Percentiles rank a stretch among this genome's conserved stretches.
Evolutionary conservation across 805 yeast genomes (phyloP).

Genomic region (Zygoascus biomembranicola): DNA sequence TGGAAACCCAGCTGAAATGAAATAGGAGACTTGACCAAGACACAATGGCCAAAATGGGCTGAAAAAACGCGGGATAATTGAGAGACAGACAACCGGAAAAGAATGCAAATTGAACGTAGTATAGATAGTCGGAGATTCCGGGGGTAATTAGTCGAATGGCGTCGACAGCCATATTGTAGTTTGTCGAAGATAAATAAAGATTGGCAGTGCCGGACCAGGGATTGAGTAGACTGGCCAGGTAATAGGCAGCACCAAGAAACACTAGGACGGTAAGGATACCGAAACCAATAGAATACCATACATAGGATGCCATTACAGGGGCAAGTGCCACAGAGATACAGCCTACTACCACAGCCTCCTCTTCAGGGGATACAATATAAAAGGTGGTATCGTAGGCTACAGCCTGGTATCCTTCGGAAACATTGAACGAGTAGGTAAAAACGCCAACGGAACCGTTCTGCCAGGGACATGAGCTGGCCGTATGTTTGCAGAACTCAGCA

Average conservation of each 20-base stretch:
- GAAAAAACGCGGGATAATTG: conserved; percentile 55
- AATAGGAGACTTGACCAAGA: conserved; percentile 51
- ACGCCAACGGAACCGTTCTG: background rate
- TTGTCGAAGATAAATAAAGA: conserved; percentile 44
- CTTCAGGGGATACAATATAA: conserved; percentile 21
- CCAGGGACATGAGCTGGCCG: conserved; percentile 22
- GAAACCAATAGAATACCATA: conserved; percentile 33
- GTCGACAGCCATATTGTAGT: conserved; percentile 50
- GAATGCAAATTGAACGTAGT: conserved; percentile 52
- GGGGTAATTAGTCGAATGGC: conserved; percentile 48
- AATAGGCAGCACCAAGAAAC: conserved; percentile 30
- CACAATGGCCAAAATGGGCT: conserved; percentile 42
- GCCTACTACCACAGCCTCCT: conserved; percentile 30
- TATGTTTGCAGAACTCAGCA: conserved; percentile 21
- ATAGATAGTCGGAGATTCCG: conserved; percentile 38
- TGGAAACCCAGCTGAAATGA: conserved; percentile 16
- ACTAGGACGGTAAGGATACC: conserved; percentile 36
- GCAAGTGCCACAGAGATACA: conserved; percentile 44
- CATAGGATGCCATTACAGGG: conserved; percentile 35
- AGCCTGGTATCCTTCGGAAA: conserved; percentile 16
- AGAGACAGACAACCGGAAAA: conserved; percentile 45
- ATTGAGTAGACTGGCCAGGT: conserved; percentile 36
- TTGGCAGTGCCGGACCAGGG: conserved; percentile 51
- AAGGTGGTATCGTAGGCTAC: conserved; percentile 20
- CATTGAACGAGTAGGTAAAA: conserved; percentile 12